Conservation (phyloP, 176 grass and related monocot species). For the Echinochloa phyllopogon region DNA sequence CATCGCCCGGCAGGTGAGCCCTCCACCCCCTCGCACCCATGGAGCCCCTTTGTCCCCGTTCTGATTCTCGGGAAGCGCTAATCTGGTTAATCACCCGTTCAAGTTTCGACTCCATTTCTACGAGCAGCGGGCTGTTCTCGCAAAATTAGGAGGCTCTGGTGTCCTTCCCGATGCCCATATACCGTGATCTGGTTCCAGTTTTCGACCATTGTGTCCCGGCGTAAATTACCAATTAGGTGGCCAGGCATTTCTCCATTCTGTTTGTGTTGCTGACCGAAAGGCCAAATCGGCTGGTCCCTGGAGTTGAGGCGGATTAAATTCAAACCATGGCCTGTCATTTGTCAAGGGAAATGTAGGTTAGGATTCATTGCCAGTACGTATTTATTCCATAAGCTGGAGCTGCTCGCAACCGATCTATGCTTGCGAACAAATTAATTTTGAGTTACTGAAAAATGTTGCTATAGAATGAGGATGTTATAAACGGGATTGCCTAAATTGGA, state of each 20-base stretch:
- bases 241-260: not conserved
- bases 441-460: not conserved
- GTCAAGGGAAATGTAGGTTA: not conserved
- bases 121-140: not conserved
- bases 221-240: not conserved
- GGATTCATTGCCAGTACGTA: not conserved
- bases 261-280: not conserved
- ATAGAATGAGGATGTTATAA: not conserved
- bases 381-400: not conserved
- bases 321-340: not conserved
- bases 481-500: not conserved
- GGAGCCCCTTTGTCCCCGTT: not conserved
- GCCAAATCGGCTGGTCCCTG: not conserved
- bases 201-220: not conserved
- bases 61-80: not conserved
- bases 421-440: not conserved
- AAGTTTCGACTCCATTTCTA: not conserved
- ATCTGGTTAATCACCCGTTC: not conserved
- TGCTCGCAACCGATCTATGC: not conserved
- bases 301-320: slow-evolving; percentile 12
- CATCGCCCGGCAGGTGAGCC: slow-evolving; percentile 61
- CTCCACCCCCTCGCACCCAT: not conserved
- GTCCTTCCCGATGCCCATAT: not conserved
- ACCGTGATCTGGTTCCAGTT: slow-evolving; percentile 31
- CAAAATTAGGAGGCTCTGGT: not conserved